Evolutionary conservation across 768 basidiomycete genomes (phyloP).

Genomic region (Leccinellum rugosiceps): DNA sequence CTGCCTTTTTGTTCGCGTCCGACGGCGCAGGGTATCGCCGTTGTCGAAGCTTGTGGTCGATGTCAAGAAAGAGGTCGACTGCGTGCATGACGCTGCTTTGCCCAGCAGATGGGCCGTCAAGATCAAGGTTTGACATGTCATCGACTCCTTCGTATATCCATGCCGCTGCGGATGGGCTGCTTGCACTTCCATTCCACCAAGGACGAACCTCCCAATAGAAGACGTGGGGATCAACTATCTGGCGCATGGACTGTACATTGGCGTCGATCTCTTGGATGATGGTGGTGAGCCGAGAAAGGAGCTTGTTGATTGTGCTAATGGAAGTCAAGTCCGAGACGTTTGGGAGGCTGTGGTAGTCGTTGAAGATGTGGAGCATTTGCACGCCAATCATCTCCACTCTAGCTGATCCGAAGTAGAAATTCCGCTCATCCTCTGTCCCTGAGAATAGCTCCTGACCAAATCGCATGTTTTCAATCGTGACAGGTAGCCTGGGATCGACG

Average conservation of each 20-base stretch:
- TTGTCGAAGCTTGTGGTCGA: conserved; percentile 80
- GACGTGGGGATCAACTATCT: conserved; percentile 73
- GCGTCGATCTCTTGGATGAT: conserved; percentile 74
- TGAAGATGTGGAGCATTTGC: conserved; percentile 81
- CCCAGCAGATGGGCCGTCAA: conserved; percentile 89
- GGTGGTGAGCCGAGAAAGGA: conserved; percentile 63
- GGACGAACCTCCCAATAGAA: conserved; percentile 91
- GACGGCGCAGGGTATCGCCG: conserved; percentile 68
- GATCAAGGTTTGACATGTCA: conserved; percentile 53
- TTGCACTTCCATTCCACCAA: conserved; percentile 86
- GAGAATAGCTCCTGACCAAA: conserved; percentile 71
- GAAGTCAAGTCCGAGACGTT: conserved; percentile 60
- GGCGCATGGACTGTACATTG: conserved; percentile 65
- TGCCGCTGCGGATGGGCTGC: conserved; percentile 44
- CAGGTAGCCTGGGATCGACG: conserved; percentile 52
- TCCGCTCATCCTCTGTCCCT: conserved; percentile 76
- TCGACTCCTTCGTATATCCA: conserved; percentile 83
- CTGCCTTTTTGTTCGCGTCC: conserved; percentile 59
- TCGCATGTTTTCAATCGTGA: conserved; percentile 71
- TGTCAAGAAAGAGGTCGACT: conserved; percentile 80
- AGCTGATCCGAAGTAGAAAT: conserved; percentile 86
- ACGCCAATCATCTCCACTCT: conserved; percentile 83
- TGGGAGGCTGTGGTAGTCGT: conserved; percentile 78
- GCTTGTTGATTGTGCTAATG: conserved; percentile 64
- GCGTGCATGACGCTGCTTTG: conserved; percentile 92